A percentile compares a stretch with the other conserved stretches of the same genome.
Evolutionary conservation across 805 yeast species (phyloP).

Genomic region (Ogataea chonburiensis): DNA sequence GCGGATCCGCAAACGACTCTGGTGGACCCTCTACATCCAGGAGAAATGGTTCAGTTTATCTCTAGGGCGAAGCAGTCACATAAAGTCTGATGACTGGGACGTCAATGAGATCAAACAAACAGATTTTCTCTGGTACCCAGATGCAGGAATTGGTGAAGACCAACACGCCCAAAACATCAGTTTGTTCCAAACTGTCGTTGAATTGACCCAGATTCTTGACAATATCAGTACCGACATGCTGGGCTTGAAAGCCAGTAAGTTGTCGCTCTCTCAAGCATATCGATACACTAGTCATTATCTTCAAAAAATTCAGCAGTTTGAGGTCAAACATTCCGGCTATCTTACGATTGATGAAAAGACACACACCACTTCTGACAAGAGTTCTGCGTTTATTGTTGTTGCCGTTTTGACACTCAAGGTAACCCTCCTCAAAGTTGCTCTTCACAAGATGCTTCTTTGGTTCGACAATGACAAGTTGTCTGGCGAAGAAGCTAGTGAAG

Average conservation of each 20-base stretch:
- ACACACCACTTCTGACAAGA: constrained; percentile 2
- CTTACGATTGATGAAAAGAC: constrained; percentile 9
- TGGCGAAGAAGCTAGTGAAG: constrained; percentile 4
- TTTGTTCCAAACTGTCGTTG: constrained; percentile 10
- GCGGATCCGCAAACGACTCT: constrained; percentile 16
- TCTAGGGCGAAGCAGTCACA: constrained; percentile 17
- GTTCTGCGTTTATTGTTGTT: constrained; percentile 9
- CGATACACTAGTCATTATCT: constrained; percentile 6
- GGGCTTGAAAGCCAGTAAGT: constrained; percentile 3
- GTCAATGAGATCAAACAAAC: constrained; percentile 13
- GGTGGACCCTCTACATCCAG: constrained; percentile 21
- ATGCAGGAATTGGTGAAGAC: constrained; percentile 10
- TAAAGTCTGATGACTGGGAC: constrained; percentile 16
- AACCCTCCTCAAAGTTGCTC: constrained; percentile 4
- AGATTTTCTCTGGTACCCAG: constrained; percentile 15
- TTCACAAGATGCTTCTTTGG: constrained; percentile 13
- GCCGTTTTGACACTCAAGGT: constrained; percentile 14
- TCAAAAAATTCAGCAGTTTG: constrained; percentile 4
- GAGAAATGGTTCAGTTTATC: constrained; percentile 20
- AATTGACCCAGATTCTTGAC: constrained; percentile 17
- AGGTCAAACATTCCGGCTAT: constrained; percentile 6
- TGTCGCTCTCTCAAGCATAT: constrained; percentile 3
- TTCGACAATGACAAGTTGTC: constrained; percentile 1
- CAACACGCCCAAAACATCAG: constrained; percentile 13
- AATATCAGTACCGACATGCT: constrained; percentile 10